Conservation (phyloP, 768 basidiomycete species). For the Panellus pusillus region DNA sequence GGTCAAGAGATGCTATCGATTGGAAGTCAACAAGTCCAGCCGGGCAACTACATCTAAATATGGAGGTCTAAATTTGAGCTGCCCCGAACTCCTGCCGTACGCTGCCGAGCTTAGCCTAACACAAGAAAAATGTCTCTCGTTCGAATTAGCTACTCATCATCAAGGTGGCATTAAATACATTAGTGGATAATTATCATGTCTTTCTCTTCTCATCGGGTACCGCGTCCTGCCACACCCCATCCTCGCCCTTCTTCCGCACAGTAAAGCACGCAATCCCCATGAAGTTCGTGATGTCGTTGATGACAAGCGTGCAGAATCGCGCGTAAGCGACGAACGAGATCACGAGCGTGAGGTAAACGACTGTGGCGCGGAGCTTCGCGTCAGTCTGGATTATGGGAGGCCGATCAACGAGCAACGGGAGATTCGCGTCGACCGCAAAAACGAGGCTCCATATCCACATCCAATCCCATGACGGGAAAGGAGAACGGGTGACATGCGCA, state of each 20-base stretch:
- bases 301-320: constrained; percentile 81
- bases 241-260: constrained; percentile 78
- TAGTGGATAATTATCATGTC: constrained; percentile 1
- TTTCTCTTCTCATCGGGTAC: constrained; percentile 13
- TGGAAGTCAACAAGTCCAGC: no score
- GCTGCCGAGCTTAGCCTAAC: no score
- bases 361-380: constrained; percentile 57
- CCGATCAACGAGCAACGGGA: constrained; percentile 66
- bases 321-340: constrained; percentile 71
- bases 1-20: no score
- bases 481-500: constrained; percentile 81
- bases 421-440: constrained; percentile 81
- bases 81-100: no score
- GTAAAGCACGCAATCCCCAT: constrained; percentile 95
- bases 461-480: constrained; percentile 86
- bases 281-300: constrained; percentile 84
- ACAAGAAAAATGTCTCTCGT: no score
- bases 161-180: background rate
- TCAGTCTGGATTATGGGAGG: constrained; percentile 80
- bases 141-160: no score
- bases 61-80: no score
- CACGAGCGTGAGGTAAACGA: constrained; percentile 70
- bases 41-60: no score
- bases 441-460: constrained; percentile 83
- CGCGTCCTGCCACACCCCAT: constrained; percentile 55